Percentiles rank a stretch among this genome's conserved stretches.
phyloP scores from a whole-genome alignment of 306 rosid species.

The Medicago ruthenica region DNA sequence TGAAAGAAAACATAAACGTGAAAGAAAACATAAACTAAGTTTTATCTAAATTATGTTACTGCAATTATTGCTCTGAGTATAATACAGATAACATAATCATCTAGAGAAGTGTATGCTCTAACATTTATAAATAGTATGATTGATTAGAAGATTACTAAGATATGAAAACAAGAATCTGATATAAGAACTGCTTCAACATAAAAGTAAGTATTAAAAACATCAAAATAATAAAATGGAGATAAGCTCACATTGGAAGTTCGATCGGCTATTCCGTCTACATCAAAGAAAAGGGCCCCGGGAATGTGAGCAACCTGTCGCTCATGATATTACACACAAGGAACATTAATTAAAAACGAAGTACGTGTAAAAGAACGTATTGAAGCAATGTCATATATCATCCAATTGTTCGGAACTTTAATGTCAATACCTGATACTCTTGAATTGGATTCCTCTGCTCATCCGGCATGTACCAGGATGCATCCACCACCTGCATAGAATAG shows the following conservation, averaged over 20 bases:
- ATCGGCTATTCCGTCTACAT: conserved; percentile 91
- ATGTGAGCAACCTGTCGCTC: conserved; percentile 90
- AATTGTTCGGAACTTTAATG: conserved; percentile 18
- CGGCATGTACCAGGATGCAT: conserved; percentile 99
- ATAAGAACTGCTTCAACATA: conserved; percentile 28
- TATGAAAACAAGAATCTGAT: conserved; percentile 4
- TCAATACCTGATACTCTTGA: conserved; percentile 91
- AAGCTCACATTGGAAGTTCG: conserved; percentile 67
- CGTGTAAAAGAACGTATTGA: conserved; percentile 31
- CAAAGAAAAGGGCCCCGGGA: conserved; percentile 98
- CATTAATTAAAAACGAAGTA: conserved; percentile 8
- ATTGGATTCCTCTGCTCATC: conserved; percentile 94
- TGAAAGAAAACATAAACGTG: neutral
- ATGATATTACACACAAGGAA: conserved; percentile 32
- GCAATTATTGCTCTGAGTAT: neutral
- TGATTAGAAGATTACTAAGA: conserved; percentile 17
- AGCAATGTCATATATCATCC: conserved; percentile 14
- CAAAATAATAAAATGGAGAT: conserved; percentile 34
- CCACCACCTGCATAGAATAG: conserved; percentile 68
- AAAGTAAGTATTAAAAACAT: neutral
- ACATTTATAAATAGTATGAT: neutral
- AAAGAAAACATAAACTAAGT: neutral
- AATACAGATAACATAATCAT: neutral
- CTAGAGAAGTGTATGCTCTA: neutral
- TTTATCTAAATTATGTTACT: neutral